Evolutionary conservation across 208 protist genomes (phyloP), one percentile per base, ranked within the genome.

Genomic region (Zelonia costaricensis): DNA sequence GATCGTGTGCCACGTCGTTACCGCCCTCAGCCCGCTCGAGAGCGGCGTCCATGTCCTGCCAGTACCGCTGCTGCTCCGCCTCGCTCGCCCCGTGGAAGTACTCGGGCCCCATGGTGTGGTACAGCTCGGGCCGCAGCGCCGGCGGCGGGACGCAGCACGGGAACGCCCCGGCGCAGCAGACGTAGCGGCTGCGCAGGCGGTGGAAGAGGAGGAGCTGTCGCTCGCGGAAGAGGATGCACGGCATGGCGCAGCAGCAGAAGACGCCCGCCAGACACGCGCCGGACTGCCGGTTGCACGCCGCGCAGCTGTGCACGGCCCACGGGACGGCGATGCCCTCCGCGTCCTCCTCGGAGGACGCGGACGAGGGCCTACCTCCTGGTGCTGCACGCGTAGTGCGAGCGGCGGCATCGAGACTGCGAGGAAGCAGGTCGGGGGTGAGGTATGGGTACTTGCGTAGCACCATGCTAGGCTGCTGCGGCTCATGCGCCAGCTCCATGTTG

Each of bases 91-190:
- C 23, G 49, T 55, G 12, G 31, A 43, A 22, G 30, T 46, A 40
- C 22, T 27, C 51, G 23, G 67, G 54, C 13, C 35, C 43, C 22
- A 67, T 47, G 8, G 74, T 80, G 40, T 70, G 62, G 69, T 84
- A 84, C 45, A 84, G 53, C 74, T 84, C 78, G 13, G 78, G 78
- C 23, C 73, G 73, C 49, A 78, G 57, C 22, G 61, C 30, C 23
- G 48, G 47, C 16, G 68, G 66, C 23, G 78, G 74, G 23, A 76
- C 60, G 46, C 78, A 84, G 55, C 74, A 84, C 16, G 74, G 62
- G 15, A 84, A 62, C 46, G 71, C 62, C 5, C 64, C 64, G 4
- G 60, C 68, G 48, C 78, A 84, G 59, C 78, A 84, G 40, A 80
- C 60, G 30, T 84, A 80, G 44, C 69, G 68, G 23, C 69, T 74